Evolutionary conservation across 2,329 filamentous ascomycete species (phyloP).

Genomic region (Aureobasidium melanogenum): DNA sequence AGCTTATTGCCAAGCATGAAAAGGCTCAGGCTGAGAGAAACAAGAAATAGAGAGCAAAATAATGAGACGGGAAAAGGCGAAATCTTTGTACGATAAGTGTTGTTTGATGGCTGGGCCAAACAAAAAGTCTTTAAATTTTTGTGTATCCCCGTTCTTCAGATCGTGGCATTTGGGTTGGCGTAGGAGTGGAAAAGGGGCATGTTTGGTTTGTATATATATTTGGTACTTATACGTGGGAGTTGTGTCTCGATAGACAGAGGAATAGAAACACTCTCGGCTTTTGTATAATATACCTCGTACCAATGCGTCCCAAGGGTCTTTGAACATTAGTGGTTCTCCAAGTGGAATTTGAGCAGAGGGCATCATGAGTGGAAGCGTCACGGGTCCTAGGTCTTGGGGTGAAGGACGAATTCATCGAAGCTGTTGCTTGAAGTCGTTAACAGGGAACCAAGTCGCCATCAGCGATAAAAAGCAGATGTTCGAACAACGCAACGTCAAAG

Average conservation of each 20-base stretch:
- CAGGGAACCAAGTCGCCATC: too few relatives aligned
- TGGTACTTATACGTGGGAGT: neutral
- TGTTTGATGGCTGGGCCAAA: slow-evolving; percentile 1
- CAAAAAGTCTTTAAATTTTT: neutral
- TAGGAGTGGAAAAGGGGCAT: neutral
- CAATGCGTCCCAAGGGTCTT: too few relatives aligned
- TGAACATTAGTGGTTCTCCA: too few relatives aligned
- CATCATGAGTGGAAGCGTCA: too few relatives aligned
- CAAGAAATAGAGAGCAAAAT: slow-evolving; percentile 41
- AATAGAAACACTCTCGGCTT: neutral
- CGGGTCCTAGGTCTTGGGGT: too few relatives aligned
- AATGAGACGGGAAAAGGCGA: neutral
- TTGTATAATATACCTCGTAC: neutral
- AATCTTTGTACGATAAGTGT: slow-evolving; percentile 1
- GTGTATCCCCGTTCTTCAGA: too few relatives aligned
- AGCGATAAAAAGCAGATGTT: too few relatives aligned
- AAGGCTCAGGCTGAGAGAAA: slow-evolving; percentile 58
- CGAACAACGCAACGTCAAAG: too few relatives aligned
- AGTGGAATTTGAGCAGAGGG: too few relatives aligned
- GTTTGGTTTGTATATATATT: neutral
- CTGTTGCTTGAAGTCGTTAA: too few relatives aligned
- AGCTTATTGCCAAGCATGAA: slow-evolving; percentile 58
- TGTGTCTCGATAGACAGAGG: neutral
- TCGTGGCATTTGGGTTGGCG: too few relatives aligned
- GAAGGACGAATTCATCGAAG: neutral